Conservation (phyloP, 768 basidiomycete species). For the Leucocoprinus leucothites region DNA sequence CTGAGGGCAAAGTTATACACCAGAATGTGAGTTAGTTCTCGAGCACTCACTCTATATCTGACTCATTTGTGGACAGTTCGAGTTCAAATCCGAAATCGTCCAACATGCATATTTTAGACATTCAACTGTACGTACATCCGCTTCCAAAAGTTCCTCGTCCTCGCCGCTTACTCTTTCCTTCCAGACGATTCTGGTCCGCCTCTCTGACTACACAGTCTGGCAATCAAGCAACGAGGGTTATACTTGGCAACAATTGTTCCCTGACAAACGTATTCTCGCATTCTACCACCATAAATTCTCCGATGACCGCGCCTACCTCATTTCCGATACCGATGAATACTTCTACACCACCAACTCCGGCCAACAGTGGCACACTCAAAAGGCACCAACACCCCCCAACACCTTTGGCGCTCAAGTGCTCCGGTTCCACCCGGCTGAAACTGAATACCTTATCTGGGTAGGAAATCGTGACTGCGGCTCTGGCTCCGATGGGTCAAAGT, state of each 20-base stretch:
- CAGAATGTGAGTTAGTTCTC: slow-evolving; percentile 51
- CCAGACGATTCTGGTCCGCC: slow-evolving; percentile 80
- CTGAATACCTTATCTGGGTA: slow-evolving; percentile 88
- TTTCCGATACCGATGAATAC: slow-evolving; percentile 62
- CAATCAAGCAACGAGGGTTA: slow-evolving; percentile 96
- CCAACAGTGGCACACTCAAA: slow-evolving; percentile 55
- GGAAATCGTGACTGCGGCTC: slow-evolving; percentile 67
- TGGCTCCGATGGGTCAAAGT: slow-evolving; percentile 35
- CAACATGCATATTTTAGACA: slow-evolving; percentile 86
- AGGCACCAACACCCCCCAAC: slow-evolving; percentile 74
- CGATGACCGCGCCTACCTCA: slow-evolving; percentile 83
- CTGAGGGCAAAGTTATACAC: slow-evolving; percentile 74
- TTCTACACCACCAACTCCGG: slow-evolving; percentile 88
- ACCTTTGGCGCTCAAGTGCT: slow-evolving; percentile 71
- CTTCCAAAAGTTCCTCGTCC: background rate
- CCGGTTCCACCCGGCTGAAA: slow-evolving; percentile 76
- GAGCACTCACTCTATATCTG: background rate
- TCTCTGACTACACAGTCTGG: slow-evolving; percentile 79
- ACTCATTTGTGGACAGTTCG: slow-evolving; percentile 40
- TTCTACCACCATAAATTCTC: slow-evolving; percentile 86
- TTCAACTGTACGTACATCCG: slow-evolving; percentile 51
- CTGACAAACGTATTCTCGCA: slow-evolving; percentile 65
- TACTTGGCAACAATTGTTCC: slow-evolving; percentile 71
- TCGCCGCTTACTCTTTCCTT: background rate
- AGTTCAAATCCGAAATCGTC: slow-evolving; percentile 60